Base-by-base conservation (phyloP, 2,329 filamentous ascomycete genomes). In the Sporothrix luriei region DNA sequence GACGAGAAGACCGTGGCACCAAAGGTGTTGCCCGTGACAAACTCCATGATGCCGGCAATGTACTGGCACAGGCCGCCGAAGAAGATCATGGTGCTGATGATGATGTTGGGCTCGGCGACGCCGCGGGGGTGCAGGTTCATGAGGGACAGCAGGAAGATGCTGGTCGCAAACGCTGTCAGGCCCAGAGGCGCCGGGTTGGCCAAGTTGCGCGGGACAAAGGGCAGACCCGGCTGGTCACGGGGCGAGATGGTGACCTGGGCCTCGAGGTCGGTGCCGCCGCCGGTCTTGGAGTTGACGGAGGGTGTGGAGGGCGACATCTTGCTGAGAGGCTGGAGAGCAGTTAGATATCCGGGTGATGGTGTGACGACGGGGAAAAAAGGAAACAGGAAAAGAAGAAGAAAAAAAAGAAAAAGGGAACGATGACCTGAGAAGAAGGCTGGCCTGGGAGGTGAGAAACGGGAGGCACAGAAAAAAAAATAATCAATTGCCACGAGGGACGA, bases 31-130 rank as follows among this genome's bases (percentile, higher is more conserved):
- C 91, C 91, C 24, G 91, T 84, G 51, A 91, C 90, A 86, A 94
- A 92, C 82, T 94, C 91, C 91, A 92, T 94, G 91, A 94, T 94
- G 81, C 92, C 92, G 73, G 91, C 89, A 38, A 92, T 82, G 69
- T 94, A 83, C 82, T 94, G 92, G 59, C 94, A 87, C 24, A 93
- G 82, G 75, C 91, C 91, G 75, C 91, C 91, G 77, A 93, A 93
- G 43, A 85, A 90, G 74, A 90, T 90, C 14, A 91, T 90, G n/a
- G 89, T 81, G n/a, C 87, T 86, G 24, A 93, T 83, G 55, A 90
- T 87, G 67, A 94, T 85, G 76, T 88, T 90, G 66, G 90, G 88
- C 2, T 77, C 78, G 1, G 79, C 78, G 68, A 93, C 81, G 70
- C 83, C 84, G 16, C 88, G 85, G 3, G 88, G 81, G 72, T 91